phyloP scores from a whole-genome alignment of 2,329 filamentous ascomycete species.

The Alternaria rosae region DNA sequence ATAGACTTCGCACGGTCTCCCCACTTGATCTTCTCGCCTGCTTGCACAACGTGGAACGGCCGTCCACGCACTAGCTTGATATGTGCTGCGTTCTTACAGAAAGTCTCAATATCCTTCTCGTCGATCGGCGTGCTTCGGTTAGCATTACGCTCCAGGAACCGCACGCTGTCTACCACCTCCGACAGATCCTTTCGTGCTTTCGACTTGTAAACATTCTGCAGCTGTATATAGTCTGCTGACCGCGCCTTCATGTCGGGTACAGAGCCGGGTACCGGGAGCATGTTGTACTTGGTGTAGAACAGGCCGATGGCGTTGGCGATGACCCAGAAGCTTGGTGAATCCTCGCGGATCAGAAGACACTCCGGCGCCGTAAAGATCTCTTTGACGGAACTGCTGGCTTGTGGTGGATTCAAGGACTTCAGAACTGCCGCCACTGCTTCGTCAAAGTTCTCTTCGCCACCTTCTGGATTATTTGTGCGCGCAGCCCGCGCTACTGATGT shows the following conservation, averaged over 20 bases:
- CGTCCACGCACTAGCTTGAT: slow-evolving; percentile 82
- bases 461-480: slow-evolving; percentile 77
- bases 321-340: slow-evolving; percentile 80
- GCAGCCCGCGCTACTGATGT: slow-evolving; percentile 71
- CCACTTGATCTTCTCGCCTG: slow-evolving; percentile 53
- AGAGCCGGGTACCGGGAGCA: slow-evolving; percentile 83
- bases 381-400: slow-evolving; percentile 72
- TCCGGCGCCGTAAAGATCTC: slow-evolving; percentile 79
- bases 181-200: slow-evolving; percentile 81
- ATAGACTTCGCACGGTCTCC: slow-evolving; percentile 60
- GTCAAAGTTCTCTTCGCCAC: slow-evolving; percentile 95
- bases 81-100: slow-evolving; percentile 94
- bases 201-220: slow-evolving; percentile 91
- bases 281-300: slow-evolving; percentile 76
- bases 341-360: slow-evolving; percentile 56
- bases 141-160: slow-evolving; percentile 60
- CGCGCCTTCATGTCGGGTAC: slow-evolving; percentile 98
- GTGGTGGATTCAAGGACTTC: slow-evolving; percentile 78
- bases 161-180: slow-evolving; percentile 74
- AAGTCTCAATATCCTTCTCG: slow-evolving; percentile 80
- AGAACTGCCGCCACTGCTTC: slow-evolving; percentile 88
- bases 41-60: slow-evolving; percentile 58
- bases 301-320: slow-evolving; percentile 79
- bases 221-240: slow-evolving; percentile 84
- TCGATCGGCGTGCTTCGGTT: slow-evolving; percentile 62